Percentiles rank a stretch among this genome's conserved stretches.
These are phyloP conservation scores for Quercus ilex DNA, from an alignment of 306 rosid genomes.

Conservation along the genomic window DNA sequence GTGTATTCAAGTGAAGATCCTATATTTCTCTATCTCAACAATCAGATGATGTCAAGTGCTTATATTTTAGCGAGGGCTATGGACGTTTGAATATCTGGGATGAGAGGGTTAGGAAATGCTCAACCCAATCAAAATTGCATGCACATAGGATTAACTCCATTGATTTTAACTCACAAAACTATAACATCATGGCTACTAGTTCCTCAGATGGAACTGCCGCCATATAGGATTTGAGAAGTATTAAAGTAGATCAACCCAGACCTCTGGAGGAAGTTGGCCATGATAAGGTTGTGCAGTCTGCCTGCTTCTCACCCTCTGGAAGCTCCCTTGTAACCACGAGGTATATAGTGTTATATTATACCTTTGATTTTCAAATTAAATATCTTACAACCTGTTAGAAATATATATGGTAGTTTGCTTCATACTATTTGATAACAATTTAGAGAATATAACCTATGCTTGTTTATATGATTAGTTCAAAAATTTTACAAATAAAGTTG, in stretches of 20 bases:
- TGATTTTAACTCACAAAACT: conserved; percentile 38
- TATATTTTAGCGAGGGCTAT: conserved; percentile 69
- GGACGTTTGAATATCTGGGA: conserved; percentile 31
- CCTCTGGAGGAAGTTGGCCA: conserved; percentile 52
- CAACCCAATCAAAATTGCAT: conserved; percentile 48
- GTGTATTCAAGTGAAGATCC: conserved; percentile 38
- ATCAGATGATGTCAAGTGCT: conserved; percentile 47
- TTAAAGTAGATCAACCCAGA: conserved; percentile 29
- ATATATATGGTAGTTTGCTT: not conserved
- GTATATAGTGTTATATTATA: conserved; percentile 28
- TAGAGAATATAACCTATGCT: not conserved
- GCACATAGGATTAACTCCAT: conserved; percentile 62
- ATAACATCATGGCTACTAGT: conserved; percentile 69
- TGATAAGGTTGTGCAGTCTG: conserved; percentile 67
- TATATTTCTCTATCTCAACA: conserved; percentile 61
- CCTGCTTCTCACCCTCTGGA: conserved; percentile 86
- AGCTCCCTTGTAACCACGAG: conserved; percentile 70
- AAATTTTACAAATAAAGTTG: not conserved
- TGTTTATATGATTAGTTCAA: not conserved
- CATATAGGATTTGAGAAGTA: conserved; percentile 74
- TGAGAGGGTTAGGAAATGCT: conserved; percentile 58
- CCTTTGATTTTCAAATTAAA: not conserved
- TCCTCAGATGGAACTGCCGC: conserved; percentile 80
- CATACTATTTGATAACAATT: not conserved
- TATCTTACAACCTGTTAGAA: not conserved